Percentiles rank a stretch among this genome's conserved stretches.
These are phyloP conservation scores for Globisporangium spiculum DNA, from an alignment of 352 stramenopile species.

Conservation along the genomic window DNA sequence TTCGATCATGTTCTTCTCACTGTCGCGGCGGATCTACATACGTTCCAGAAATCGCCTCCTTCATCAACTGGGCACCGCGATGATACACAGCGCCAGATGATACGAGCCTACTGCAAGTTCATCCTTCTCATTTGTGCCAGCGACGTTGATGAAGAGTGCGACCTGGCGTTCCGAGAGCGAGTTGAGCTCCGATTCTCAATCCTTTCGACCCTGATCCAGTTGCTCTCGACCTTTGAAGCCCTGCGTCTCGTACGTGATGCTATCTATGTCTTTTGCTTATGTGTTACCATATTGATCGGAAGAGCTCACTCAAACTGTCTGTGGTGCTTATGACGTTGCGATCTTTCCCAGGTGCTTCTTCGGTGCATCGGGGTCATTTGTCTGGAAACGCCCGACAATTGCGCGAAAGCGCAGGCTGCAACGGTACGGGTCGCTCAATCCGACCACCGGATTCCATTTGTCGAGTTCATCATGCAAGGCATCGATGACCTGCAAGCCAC, in stretches of 20 bases:
- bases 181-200: constrained; percentile 11
- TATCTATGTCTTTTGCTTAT: neutral
- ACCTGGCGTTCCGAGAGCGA: constrained; percentile 7
- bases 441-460: neutral
- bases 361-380: constrained; percentile 14
- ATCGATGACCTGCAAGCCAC: neutral
- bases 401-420: constrained; percentile 1
- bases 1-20: constrained; percentile 10
- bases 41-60: neutral
- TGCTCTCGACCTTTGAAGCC: constrained; percentile 1
- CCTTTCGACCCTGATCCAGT: constrained; percentile 6
- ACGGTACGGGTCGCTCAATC: neutral
- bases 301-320: neutral
- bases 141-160: constrained; percentile 13
- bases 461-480: constrained; percentile 11
- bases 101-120: constrained; percentile 16
- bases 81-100: neutral
- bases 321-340: neutral
- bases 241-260: constrained; percentile 4
- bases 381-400: constrained; percentile 13
- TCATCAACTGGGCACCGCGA: neutral
- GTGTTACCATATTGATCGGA: neutral
- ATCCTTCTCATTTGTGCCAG: constrained; percentile 10
- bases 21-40: constrained; percentile 3
- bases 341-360: constrained; percentile 9